Base-by-base conservation (phyloP, 2,329 filamentous ascomycete genomes). In the Monilinia polystroma region DNA sequence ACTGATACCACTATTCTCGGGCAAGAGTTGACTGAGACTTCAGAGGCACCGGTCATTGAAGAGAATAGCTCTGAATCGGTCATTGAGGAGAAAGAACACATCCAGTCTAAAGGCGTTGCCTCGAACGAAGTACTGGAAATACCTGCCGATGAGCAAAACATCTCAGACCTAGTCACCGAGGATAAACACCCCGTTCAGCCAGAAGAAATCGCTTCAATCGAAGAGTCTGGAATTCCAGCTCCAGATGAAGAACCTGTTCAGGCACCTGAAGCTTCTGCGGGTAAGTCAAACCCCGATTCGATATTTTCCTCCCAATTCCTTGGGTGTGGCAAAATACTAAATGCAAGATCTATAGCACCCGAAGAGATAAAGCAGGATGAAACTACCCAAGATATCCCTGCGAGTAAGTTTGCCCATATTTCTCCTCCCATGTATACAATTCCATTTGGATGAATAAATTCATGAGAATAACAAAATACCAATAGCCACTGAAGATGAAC, bases 401-500 rank as follows among this genome's bases (percentile, higher is more conserved):
- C 58, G 0, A 14, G 58, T 62, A 38, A 62, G 58, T 59, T 16
- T 20, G 1, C 8, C 29, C 16, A 38, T 23, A 20, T 4, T 47
- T 47, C 10, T 14, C 8, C 14, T 38, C 11, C 1, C 23, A 52
- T 12, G n/a, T 49, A 49, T n/a, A 16, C 12, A 49, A 59, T 12
- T 49, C 18, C 29, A 4, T 32, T 32, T 59, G 10, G 20, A 35
- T 3, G 29, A 11, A 23, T 38, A 23, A 38, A 4, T 41, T 14
- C 58, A 12, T 23, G 8, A 4, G 3, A 51, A 41, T 62, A 62
- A 62, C 58, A 20, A 51, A 14, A 38, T 41, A 23, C n/a, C 10
- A 51, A 38, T 26, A 62, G 58, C 35, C n/a, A 62, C 29, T 23
- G 58, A 51, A 51, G 14, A 62, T 2, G 32, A 62, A 12, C 32